A percentile compares a stretch with the other conserved stretches of the same genome.
Conservation (phyloP, 2,329 filamentous ascomycete genomes). For the Sclerotinia borealis region DNA sequence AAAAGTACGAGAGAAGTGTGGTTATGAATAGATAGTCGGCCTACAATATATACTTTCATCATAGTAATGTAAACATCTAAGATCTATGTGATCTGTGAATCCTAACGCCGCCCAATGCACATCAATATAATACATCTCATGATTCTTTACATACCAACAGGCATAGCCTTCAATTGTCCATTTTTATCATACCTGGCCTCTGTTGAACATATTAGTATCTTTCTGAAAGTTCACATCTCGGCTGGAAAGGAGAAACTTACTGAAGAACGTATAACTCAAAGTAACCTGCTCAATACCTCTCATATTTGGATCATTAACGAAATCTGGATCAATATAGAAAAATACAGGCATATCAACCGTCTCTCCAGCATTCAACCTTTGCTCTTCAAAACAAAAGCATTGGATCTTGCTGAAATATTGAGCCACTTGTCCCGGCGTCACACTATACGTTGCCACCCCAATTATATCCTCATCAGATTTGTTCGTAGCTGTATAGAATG, state of each 20-base stretch:
- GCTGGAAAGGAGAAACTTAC: conserved; percentile 49
- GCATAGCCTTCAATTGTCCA: conserved; percentile 49
- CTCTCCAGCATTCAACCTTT: conserved; percentile 89
- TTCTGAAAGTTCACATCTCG: background rate
- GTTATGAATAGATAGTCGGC: background rate
- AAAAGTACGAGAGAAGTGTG: no score
- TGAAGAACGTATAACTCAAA: conserved; percentile 96
- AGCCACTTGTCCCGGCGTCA: conserved; percentile 90
- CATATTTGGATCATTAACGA: conserved; percentile 89
- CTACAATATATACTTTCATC: background rate
- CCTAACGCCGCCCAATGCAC: conserved; percentile 19
- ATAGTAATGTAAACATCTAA: background rate
- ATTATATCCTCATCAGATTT: conserved; percentile 88
- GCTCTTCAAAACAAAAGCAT: conserved; percentile 98
- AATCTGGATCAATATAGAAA: conserved; percentile 96
- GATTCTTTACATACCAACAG: conserved; percentile 19
- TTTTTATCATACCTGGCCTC: conserved; percentile 82
- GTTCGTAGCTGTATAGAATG: conserved; percentile 97
- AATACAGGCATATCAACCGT: conserved; percentile 99
- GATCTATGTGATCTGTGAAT: background rate
- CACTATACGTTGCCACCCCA: conserved; percentile 94
- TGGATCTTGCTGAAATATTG: conserved; percentile 99
- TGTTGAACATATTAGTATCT: conserved; percentile 32
- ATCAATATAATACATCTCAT: conserved; percentile 7
- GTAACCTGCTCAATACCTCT: conserved; percentile 91